These are phyloP conservation scores for Talaromyces albobiverticillius DNA, from an alignment of 2,329 filamentous ascomycete genomes.

Conservation along the genomic window DNA sequence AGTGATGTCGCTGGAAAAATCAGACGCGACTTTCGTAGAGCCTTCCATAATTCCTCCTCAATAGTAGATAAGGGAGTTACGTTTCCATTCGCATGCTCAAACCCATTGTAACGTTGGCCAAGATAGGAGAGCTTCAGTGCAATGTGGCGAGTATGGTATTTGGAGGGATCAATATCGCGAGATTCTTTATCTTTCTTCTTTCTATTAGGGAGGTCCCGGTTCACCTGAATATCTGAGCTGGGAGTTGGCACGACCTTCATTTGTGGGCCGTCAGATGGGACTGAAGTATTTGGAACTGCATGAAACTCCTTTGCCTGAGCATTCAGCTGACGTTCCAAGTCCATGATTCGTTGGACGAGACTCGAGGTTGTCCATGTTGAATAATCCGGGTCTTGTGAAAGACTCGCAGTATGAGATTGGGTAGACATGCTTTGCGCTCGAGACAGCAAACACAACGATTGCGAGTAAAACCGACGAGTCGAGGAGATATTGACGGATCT, in stretches of 20 bases:
- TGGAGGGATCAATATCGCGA: conserved; percentile 69
- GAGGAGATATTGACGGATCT: neutral
- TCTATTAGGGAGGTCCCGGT: conserved; percentile 23
- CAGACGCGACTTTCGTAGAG: conserved; percentile 74
- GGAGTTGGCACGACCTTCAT: neutral
- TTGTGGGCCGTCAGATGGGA: conserved; percentile 21
- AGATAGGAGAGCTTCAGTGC: conserved; percentile 93
- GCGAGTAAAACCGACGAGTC: conserved; percentile 11
- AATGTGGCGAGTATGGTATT: conserved; percentile 78
- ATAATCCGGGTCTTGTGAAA: conserved; percentile 48
- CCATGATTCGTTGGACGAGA: conserved; percentile 65
- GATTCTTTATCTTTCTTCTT: conserved; percentile 35
- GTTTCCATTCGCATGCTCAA: conserved; percentile 77
- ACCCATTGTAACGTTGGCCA: conserved; percentile 87
- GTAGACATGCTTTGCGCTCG: conserved; percentile 18
- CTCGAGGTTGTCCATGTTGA: conserved; percentile 65
- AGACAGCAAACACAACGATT: conserved; percentile 9
- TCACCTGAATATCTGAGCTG: conserved; percentile 22
- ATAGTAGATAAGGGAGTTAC: conserved; percentile 71
- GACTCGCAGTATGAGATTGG: conserved; percentile 16
- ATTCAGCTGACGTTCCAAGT: conserved; percentile 65
- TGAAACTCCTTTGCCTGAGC: conserved; percentile 36
- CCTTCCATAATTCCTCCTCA: conserved; percentile 92
- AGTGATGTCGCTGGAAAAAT: conserved; percentile 63
- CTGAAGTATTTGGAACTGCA: conserved; percentile 14